Evolutionary conservation across 2,329 filamentous ascomycete genomes (phyloP), one percentile per base, ranked within the genome.

Genomic region (Fusarium liriodendri): DNA sequence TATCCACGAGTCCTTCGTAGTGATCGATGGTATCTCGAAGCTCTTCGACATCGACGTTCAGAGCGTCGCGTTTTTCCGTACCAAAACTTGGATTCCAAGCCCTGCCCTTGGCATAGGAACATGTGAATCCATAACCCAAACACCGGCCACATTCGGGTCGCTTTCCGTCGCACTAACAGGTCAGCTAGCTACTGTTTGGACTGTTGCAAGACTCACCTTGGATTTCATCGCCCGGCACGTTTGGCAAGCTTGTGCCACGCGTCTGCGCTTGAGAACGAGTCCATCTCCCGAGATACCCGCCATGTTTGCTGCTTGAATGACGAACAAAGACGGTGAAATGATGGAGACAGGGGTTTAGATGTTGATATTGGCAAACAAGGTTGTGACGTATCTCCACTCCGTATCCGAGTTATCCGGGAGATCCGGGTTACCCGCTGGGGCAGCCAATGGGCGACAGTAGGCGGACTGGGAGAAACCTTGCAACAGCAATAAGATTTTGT

Each of bases 191-290:
- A 38, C 27, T 9, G 20, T 16, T 18, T 38, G n/a, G 20, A n/a
- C 10, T 27, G 7, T 11, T 18, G 8, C 5, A 13, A 33, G n/a
- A 52, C 72, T 35, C 25, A 74, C 76, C 72, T 79, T 79, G 64
- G 76, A 70, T 54, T 79, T 79, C 73, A 77, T 77, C 16, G 66
- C 27, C 11, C 77, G 73, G 63, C 77, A 78, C 22, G 69, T 74
- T 22, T 78, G 69, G 50, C 77, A 79, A 22, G 77, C 77, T 18
- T 75, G 71, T 16, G 75, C 73, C 20, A 78, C 74, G 6, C 77
- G 76, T 62, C 70, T 74, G 14, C 77, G 27, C 54, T 64, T 68
- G 54, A 35, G 50, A n/a, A 58, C 18, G 54, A 37, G 54, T n/a
- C 54, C 33, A 16, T 58, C 54, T 58, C 20, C 54, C 54, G 54